Conservation (phyloP, 208 protist genomes). For the Crithidia mellificae region DNA sequence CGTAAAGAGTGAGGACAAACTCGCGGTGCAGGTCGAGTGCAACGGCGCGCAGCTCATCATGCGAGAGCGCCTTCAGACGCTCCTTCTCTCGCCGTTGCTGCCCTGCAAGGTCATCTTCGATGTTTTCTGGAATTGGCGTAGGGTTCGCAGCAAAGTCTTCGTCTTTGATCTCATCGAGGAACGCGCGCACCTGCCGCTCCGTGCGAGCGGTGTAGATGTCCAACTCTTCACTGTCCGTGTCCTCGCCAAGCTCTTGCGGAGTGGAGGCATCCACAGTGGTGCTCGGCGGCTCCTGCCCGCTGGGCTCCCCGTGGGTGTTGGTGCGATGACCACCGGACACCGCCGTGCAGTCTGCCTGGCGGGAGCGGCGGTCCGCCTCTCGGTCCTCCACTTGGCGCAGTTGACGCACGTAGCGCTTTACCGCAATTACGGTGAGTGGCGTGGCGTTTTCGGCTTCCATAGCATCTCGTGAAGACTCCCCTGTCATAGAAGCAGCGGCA, state of each 20-base stretch:
- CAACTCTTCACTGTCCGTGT: conserved; percentile 24
- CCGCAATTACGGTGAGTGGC: background rate
- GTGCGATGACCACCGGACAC: background rate
- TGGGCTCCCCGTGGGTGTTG: background rate
- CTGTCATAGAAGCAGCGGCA: too few relatives aligned
- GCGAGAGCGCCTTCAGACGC: conserved; percentile 9
- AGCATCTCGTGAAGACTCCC: background rate
- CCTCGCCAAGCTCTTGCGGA: conserved; percentile 11
- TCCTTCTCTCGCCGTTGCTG: conserved; percentile 10
- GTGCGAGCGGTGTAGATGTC: conserved; percentile 17
- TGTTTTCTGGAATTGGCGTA: background rate
- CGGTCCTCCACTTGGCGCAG: conserved; percentile 1
- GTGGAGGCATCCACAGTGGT: conserved; percentile 2
- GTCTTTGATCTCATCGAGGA: conserved; percentile 1
- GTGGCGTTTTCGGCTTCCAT: background rate
- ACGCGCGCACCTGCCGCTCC: conserved; percentile 20
- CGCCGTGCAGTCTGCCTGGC: background rate
- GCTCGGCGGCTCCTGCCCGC: conserved; percentile 4
- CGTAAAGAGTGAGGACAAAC: conserved; percentile 29
- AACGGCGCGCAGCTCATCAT: conserved; percentile 36
- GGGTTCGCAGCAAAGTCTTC: conserved; percentile 7
- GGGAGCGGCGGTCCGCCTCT: background rate
- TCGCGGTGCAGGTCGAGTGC: conserved; percentile 25
- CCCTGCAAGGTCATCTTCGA: background rate
- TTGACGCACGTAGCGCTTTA: conserved; percentile 2